Evolutionary conservation across 345 rosid species (phyloP).

Genomic region (Acer negundo): DNA sequence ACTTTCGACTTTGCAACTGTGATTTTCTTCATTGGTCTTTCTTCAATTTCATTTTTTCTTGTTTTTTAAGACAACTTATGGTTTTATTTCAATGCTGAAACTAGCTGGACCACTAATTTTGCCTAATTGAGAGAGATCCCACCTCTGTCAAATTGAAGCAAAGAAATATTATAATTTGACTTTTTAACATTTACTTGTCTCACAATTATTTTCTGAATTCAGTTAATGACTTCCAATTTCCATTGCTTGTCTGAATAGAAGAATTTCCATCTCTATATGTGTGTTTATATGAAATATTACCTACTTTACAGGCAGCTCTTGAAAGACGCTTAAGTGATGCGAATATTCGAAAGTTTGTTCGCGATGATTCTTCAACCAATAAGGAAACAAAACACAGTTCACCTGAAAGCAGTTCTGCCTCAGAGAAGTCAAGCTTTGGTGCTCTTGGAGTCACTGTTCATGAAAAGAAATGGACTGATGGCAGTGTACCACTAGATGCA

Average conservation of each 20-base stretch:
- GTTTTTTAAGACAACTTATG: no score
- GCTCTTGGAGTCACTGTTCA: slow-evolving; percentile 63
- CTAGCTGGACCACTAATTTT: no score
- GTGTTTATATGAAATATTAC: neutral
- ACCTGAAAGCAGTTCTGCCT: slow-evolving; percentile 36
- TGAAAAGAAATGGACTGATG: slow-evolving; percentile 95
- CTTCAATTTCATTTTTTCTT: no score
- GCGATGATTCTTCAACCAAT: slow-evolving; percentile 44
- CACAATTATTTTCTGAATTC: neutral
- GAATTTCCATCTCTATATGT: no score
- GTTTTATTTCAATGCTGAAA: no score
- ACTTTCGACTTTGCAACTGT: no score
- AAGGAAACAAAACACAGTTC: slow-evolving; percentile 54
- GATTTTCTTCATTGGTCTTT: no score
- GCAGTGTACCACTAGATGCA: slow-evolving; percentile 62
- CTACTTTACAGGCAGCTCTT: slow-evolving; percentile 73
- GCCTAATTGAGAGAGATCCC: no score
- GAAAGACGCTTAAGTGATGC: slow-evolving; percentile 87
- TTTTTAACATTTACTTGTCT: neutral
- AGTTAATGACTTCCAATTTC: neutral
- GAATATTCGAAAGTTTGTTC: slow-evolving; percentile 41
- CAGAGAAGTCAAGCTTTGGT: slow-evolving; percentile 38
- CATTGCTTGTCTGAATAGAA: neutral
- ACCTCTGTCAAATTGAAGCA: no score
- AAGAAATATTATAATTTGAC: no score